Base-by-base conservation (phyloP, 352 stramenopile genomes). In the Globisporangium cystogenes region DNA sequence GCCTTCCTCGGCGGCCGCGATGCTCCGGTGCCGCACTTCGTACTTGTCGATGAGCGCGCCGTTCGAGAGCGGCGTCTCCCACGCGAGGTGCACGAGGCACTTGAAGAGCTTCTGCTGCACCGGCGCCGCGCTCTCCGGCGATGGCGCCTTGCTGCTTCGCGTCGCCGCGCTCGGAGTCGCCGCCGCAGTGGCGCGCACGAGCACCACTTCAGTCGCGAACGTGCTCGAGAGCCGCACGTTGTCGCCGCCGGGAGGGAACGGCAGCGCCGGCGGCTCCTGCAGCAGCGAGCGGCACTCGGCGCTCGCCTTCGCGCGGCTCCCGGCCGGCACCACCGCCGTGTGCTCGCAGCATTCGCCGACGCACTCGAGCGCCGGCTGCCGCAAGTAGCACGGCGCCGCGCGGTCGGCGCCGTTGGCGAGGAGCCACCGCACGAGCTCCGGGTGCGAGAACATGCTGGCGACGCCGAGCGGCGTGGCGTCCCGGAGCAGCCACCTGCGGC, bases 401-500 rank as follows among this genome's bases (percentile, higher is more conserved):
- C 79, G 74, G 47, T 90, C 79, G 2, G 76, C 76, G 44, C 79
- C 79, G 12, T 79, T 73, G 18, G 62, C 20, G 7, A 90, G 71
- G 24, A 90, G 60, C 76, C 74, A 86, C 10, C 60, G 58, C 23
- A 90, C 67, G 21, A 87, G 47, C 26, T 57, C 41, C n/a, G 74
- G 62, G 10, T 81, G 74, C 21, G 72, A 76, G 45, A 86, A 88
- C 7, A 65, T 68, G 21, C 73, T 72, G 26, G 79, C 76, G 15
- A 87, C 47, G 57, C 84, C 88, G n/a, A 90, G 64, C 36, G 79
- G 70, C 1, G 76, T 88, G 10, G 76, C 76, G 16, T 76, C 64
- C 36, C 79, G 63, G 23, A 90, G 59, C 61, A 87, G 80, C 79
- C 79, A 90, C 72, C 72, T 77, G n/a, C n/a, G n/a, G n/a, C n/a